Percentiles rank a stretch among this genome's conserved stretches.
These are phyloP conservation scores for Craspedostauros australis DNA, from an alignment of 108 stramenopile species.

Conservation along the genomic window DNA sequence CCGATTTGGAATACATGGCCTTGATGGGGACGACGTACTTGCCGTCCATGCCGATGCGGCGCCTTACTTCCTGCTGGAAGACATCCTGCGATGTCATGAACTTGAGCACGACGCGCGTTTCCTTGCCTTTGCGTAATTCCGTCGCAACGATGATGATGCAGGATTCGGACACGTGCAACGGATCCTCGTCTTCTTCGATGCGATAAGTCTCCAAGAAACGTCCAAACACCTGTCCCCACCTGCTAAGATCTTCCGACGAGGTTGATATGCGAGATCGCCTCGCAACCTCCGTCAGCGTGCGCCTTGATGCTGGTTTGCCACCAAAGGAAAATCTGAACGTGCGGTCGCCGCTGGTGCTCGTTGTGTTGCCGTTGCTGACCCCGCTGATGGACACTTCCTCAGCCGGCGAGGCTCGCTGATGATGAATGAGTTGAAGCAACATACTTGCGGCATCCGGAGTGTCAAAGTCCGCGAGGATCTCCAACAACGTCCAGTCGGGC, in stretches of 20 bases:
- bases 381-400: too few species aligned
- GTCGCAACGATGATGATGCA: conserved; percentile 15
- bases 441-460: conserved; percentile 1
- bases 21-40: conserved; percentile 4
- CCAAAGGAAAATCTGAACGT: neutral
- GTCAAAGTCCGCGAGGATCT: conserved; percentile 14
- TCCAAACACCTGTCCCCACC: neutral
- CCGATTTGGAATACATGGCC: conserved; percentile 2
- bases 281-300: too few species aligned
- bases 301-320: too few species aligned
- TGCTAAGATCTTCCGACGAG: neutral
- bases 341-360: neutral
- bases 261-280: neutral
- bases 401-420: neutral
- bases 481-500: conserved; percentile 6
- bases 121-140: conserved; percentile 1
- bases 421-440: conserved; percentile 7
- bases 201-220: conserved; percentile 9
- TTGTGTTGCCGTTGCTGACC: neutral
- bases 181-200: conserved; percentile 6
- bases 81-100: conserved; percentile 5
- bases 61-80: conserved; percentile 5
- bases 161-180: conserved; percentile 12
- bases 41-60: neutral
- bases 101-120: conserved; percentile 4